Evolutionary conservation across 2,329 filamentous ascomycete species (phyloP).

Genomic region (Furcasterigmium sp.): DNA sequence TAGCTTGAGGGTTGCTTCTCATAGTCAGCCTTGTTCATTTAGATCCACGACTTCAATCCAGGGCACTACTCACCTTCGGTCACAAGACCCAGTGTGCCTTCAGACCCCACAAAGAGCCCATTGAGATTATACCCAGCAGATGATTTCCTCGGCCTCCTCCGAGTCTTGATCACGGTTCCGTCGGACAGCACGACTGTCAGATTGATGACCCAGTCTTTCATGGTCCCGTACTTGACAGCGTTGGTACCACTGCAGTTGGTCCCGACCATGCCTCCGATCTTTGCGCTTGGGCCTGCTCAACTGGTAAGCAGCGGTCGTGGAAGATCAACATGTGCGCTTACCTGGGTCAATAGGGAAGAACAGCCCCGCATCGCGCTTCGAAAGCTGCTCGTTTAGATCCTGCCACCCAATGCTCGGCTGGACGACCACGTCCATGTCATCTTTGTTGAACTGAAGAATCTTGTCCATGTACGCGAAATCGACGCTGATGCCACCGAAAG

Average conservation of each 20-base stretch:
- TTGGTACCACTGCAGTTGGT: slow-evolving; percentile 77
- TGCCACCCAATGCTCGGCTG: slow-evolving; percentile 93
- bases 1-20: slow-evolving; percentile 67
- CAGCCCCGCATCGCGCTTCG: slow-evolving; percentile 64
- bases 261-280: slow-evolving; percentile 79
- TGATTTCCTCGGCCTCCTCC: slow-evolving; percentile 71
- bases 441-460: slow-evolving; percentile 72
- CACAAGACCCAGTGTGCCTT: slow-evolving; percentile 75
- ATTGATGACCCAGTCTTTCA: slow-evolving; percentile 86
- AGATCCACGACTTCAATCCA: too few species aligned
- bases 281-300: slow-evolving; percentile 50
- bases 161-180: slow-evolving; percentile 73
- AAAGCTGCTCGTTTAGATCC: slow-evolving; percentile 67
- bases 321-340: background rate
- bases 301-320: background rate
- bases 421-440: slow-evolving; percentile 89
- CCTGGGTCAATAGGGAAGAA: slow-evolving; percentile 85
- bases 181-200: slow-evolving; percentile 76
- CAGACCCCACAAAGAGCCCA: slow-evolving; percentile 72
- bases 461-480: slow-evolving; percentile 87
- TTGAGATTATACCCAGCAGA: slow-evolving; percentile 83
- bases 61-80: slow-evolving; percentile 57
- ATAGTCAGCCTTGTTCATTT: too few species aligned
- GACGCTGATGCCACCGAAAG: slow-evolving; percentile 80
- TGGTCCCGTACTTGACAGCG: slow-evolving; percentile 75